phyloP scores from a whole-genome alignment of 2,329 filamentous ascomycete species.

The Aspergillus japonicus region DNA sequence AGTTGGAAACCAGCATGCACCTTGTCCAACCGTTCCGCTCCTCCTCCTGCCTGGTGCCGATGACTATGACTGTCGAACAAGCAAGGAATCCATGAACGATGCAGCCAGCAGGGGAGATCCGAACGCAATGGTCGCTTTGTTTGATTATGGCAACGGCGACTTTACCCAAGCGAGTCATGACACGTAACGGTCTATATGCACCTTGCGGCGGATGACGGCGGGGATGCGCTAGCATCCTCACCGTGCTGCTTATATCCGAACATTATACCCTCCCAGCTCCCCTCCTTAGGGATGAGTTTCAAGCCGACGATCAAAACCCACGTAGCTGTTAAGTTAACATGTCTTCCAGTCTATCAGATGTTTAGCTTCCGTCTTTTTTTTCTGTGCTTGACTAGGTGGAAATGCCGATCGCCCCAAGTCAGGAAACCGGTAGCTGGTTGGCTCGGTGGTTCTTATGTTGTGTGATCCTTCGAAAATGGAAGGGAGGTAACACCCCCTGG shows the following conservation, averaged over 20 bases:
- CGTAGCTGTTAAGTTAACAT: background rate
- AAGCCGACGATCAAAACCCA: background rate
- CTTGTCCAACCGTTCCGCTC: background rate
- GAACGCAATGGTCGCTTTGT: background rate
- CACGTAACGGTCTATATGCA: slow-evolving; percentile 29
- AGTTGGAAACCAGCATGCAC: background rate
- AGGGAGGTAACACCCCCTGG: background rate
- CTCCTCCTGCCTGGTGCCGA: background rate
- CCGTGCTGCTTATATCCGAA: background rate
- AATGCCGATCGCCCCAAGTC: slow-evolving; percentile 1
- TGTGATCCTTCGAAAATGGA: background rate
- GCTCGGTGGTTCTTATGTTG: background rate
- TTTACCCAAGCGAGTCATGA: slow-evolving; percentile 29
- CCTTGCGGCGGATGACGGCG: background rate
- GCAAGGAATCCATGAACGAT: background rate
- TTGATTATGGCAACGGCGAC: slow-evolving; percentile 13
- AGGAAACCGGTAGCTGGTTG: background rate
- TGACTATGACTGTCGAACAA: background rate
- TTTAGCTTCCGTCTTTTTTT: background rate
- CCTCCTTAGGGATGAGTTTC: background rate
- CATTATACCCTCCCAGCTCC: background rate
- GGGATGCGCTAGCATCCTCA: background rate
- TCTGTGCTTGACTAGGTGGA: background rate
- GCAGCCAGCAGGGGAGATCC: background rate
- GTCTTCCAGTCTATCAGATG: background rate